A percentile compares a stretch with the other conserved stretches of the same genome.
These are phyloP conservation scores for Diaporthe longicolla DNA, from an alignment of 2,329 filamentous ascomycete genomes.

Conservation along the genomic window DNA sequence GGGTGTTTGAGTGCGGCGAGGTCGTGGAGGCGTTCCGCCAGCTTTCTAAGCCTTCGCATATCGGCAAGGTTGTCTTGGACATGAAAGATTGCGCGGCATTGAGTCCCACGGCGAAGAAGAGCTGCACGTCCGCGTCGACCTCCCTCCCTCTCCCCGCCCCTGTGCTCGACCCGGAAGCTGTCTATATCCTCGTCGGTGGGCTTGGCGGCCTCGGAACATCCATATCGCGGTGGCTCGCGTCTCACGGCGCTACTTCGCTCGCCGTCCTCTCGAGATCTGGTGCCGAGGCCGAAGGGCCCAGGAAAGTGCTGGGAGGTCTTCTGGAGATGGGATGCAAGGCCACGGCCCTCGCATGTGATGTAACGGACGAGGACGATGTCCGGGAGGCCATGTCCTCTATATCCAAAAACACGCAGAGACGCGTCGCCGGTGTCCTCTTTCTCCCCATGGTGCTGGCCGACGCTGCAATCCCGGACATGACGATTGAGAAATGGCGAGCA, in stretches of 20 bases:
- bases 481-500: slow-evolving; percentile 48
- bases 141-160: slow-evolving; percentile 42
- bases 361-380: background rate
- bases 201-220: no score
- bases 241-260: slow-evolving; percentile 2
- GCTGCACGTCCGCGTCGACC: background rate
- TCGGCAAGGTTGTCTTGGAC: slow-evolving; percentile 58
- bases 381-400: background rate
- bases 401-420: background rate
- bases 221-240: slow-evolving; percentile 33
- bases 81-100: slow-evolving; percentile 43
- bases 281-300: slow-evolving; percentile 16
- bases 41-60: slow-evolving; percentile 56
- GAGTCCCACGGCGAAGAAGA: background rate
- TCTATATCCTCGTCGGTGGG: slow-evolving; percentile 46
- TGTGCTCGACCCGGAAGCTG: slow-evolving; percentile 42
- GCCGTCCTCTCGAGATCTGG: slow-evolving; percentile 28
- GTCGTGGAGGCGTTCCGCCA: slow-evolving; percentile 53
- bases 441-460: slow-evolving; percentile 31
- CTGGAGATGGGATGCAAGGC: slow-evolving; percentile 1
- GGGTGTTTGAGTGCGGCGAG: slow-evolving; percentile 45
- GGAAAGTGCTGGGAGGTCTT: slow-evolving; percentile 1
- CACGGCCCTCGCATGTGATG: background rate
- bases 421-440: background rate
- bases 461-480: slow-evolving; percentile 45